Evolutionary conservation across 768 basidiomycete species (phyloP).

Genomic region (Tylopilus intermedius): DNA sequence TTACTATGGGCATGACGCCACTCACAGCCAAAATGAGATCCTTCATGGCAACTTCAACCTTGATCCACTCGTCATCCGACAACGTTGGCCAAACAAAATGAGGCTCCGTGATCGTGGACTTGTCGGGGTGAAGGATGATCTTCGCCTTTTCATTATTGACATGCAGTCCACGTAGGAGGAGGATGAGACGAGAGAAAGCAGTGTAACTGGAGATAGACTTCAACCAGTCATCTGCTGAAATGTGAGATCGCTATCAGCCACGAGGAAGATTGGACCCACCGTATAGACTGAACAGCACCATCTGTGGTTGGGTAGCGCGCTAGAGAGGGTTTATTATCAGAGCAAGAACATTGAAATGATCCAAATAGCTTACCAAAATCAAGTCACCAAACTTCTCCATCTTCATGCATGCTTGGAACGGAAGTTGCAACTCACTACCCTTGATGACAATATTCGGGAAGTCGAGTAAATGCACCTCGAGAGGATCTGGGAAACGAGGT

Average conservation of each 20-base stretch:
- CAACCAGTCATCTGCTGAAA: slow-evolving; percentile 83
- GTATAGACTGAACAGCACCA: slow-evolving; percentile 98
- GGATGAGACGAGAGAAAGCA: slow-evolving; percentile 95
- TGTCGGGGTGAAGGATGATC: slow-evolving; percentile 95
- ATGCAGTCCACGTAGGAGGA: slow-evolving; percentile 94
- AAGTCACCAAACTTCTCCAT: slow-evolving; percentile 99
- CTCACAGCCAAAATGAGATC: slow-evolving; percentile 86
- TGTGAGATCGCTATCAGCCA: slow-evolving; percentile 6
- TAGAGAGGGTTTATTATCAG: slow-evolving; percentile 23
- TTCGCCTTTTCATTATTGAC: slow-evolving; percentile 99
- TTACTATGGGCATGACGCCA: background rate
- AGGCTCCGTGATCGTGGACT: slow-evolving; percentile 92
- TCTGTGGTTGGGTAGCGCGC: slow-evolving; percentile 97
- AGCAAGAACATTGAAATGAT: background rate
- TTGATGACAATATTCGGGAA: slow-evolving; percentile 99
- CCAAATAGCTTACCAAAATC: slow-evolving; percentile 56
- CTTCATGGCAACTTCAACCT: slow-evolving; percentile 97
- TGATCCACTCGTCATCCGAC: slow-evolving; percentile 95
- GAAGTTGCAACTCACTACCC: slow-evolving; percentile 94
- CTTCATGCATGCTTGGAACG: slow-evolving; percentile 99
- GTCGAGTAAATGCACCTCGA: slow-evolving; percentile 97
- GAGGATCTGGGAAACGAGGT: slow-evolving; percentile 52
- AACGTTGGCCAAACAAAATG: slow-evolving; percentile 98
- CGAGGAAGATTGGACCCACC: slow-evolving; percentile 36
- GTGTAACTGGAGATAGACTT: slow-evolving; percentile 99